Base-by-base conservation (phyloP, 2,329 filamentous ascomycete species). In the Botrytis paeoniae region DNA sequence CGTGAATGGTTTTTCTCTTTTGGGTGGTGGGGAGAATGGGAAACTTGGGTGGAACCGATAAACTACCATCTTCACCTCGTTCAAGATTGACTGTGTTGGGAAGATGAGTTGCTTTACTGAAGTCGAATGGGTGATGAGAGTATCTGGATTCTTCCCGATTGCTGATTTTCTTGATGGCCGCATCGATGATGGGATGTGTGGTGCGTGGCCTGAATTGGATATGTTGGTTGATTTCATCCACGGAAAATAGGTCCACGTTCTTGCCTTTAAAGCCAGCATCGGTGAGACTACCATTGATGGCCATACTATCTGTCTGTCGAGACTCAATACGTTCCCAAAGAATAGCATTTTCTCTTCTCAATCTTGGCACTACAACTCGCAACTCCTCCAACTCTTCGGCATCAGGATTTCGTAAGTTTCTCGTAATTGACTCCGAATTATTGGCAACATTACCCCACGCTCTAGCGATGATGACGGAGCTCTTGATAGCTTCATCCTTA, bases 311-410 rank as follows among this genome's bases (percentile, higher is more conserved):
- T n/a, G 25, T n/a, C 48, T 54, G 25, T n/a, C 48, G 48, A 54
- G 25, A 54, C 25, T 54, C 48, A 8, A 54, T 54, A 12, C 48
- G 48, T 54, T 54, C 41, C 72, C 71, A 70, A 22, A 78, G 68
- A 3, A 62, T 16, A 2, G 57, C 48, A 73, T 76, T 78, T 14
- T 78, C 76, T 22, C 69, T 75, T 65, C 68, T 72, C 45, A 78
- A 69, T 45, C 39, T 65, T n/a, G 76, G 73, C 54, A 77, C 73
- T 57, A 77, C 78, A 7, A 60, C 41, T 32, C 77, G 72, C 32
- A 78, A 63, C 12, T 74, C 71, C 4, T 39, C 35, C 45, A 74
- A n/a, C 41, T 75, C 69, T 16, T 59, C 69, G 7, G 72, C 18
- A n/a, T 45, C 62, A n/a, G 63, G 54, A 43, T 41, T 20, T 9